Evolutionary conservation across 2,329 filamentous ascomycete genomes (phyloP).

Genomic region (Westerdykella ornata): DNA sequence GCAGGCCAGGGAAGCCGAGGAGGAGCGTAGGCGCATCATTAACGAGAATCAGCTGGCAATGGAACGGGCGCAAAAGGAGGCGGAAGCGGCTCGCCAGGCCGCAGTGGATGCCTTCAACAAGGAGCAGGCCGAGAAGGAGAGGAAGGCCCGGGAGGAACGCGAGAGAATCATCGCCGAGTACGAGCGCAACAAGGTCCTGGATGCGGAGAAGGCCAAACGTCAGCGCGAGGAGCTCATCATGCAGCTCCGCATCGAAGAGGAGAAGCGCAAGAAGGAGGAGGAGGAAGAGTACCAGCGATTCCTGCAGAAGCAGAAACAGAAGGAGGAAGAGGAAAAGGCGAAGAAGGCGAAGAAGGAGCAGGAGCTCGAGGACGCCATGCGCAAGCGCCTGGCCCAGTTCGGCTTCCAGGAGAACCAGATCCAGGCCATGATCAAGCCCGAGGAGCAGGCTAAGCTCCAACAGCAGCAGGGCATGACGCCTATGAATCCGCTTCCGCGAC

Average conservation of each 20-base stretch:
- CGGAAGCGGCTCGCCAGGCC: conserved; percentile 25
- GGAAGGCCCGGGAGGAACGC: conserved; percentile 23
- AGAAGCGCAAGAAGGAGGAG: conserved; percentile 38
- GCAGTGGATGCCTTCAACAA: conserved; percentile 32
- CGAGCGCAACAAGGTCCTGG: conserved; percentile 31
- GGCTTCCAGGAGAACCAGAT: conserved; percentile 46
- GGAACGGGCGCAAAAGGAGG: conserved; percentile 24
- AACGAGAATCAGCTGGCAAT: conserved; percentile 27
- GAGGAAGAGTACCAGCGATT: conserved; percentile 40
- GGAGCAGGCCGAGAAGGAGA: conserved; percentile 29
- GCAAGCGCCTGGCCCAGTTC: conserved; percentile 39
- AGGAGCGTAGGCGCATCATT: conserved; percentile 25
- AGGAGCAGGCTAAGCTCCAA: conserved; percentile 38
- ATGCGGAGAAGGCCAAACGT: conserved; percentile 34
- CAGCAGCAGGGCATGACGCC: conserved; percentile 27
- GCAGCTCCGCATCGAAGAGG: conserved; percentile 38
- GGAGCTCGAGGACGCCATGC: conserved; percentile 42
- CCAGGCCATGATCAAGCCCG: conserved; percentile 43
- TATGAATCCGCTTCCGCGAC: conserved; percentile 22
- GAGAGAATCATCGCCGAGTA: conserved; percentile 34
- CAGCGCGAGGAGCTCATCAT: conserved; percentile 34
- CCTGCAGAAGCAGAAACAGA: conserved; percentile 36
- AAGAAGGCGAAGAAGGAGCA: conserved; percentile 37
- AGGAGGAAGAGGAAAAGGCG: conserved; percentile 38
- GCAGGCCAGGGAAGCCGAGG: conserved; percentile 8